Conservation (phyloP, 129 eudicot genomes). For the Escallonia rubra region DNA sequence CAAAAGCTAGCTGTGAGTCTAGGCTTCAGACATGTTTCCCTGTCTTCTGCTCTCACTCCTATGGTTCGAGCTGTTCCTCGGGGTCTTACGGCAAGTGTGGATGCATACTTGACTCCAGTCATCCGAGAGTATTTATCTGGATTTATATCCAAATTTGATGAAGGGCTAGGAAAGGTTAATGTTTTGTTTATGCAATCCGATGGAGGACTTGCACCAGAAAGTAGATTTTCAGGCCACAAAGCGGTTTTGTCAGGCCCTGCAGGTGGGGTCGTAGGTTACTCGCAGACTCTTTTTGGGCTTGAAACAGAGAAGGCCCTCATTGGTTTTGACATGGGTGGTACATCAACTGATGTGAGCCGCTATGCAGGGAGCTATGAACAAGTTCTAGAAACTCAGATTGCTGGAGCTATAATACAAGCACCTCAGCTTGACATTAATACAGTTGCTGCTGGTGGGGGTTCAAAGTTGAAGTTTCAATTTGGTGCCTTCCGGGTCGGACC, state of each 20-base stretch:
- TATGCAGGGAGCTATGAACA: conserved; percentile 93
- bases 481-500: conserved; percentile 97
- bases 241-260: conserved; percentile 99
- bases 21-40: conserved; percentile 87
- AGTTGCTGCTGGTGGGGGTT: conserved; percentile 99
- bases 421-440: conserved; percentile 97
- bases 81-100: conserved; percentile 95
- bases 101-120: conserved; percentile 90
- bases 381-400: conserved; percentile 90
- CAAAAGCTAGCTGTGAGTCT: conserved; percentile 56
- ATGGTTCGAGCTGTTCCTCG: conserved; percentile 99
- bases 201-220: conserved; percentile 97
- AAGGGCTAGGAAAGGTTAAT: conserved; percentile 60
- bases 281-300: conserved; percentile 78
- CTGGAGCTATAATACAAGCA: conserved; percentile 95
- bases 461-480: conserved; percentile 87
- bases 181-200: conserved; percentile 98
- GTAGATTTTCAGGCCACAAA: conserved; percentile 94
- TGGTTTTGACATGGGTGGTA: conserved; percentile 99
- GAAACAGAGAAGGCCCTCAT: conserved; percentile 86
- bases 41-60: conserved; percentile 91
- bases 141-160: conserved; percentile 86
- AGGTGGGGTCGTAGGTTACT: conserved; percentile 97
- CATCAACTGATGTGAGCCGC: conserved; percentile 96
- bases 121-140: conserved; percentile 86